Evolutionary conservation across 2,329 filamentous ascomycete genomes (phyloP), one percentile per base, ranked within the genome.

Genomic region (Ceratocystis cacaofunesta): DNA sequence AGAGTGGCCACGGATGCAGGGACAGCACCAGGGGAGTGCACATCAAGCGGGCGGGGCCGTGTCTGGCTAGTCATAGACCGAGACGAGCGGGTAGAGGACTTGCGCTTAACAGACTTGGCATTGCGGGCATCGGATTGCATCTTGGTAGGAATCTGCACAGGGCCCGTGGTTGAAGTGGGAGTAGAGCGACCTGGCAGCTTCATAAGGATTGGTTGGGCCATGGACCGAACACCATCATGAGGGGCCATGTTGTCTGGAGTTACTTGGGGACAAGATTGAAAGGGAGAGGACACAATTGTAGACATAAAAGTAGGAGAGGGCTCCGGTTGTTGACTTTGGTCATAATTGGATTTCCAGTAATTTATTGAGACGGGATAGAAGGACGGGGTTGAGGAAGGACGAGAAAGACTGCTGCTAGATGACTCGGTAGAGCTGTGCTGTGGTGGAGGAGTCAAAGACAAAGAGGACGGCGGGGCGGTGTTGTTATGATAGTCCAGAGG

Each of bases 1-100:
- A 87, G 75, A 12, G 82, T 82, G 5, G 82, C 82, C 32, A 86
- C 78, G 0, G 83, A 84, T 0, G 83, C 78, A 4, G 84, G 80
- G 25, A 86, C 76, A 17, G 78, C 75, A 66, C 84, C 81, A 5
- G 81, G 78, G 1, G 79, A 79, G 71, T 80, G 79, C 1, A 76
- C 72, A 64, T 80, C 77, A 67, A 73, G 75, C 7, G 73, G 72
- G 50, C 73, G 70, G 25, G 70, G 70, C 48, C 73, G 73, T 55
- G 75, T 74, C 62, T 77, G 74, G 30, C 71, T 72, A 66, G 52
- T 25, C 28, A 28, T 2, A 32, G 52, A 57, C 75, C 72, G 63
- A 75, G 73, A 75, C 65, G 76, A 72, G 64, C 74, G 73, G 67
- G 75, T 78, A 36, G 74, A 72, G 25, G 65, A 66, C 30, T 64